Evolutionary conservation across 768 basidiomycete genomes (phyloP).

Genomic region (Roridomyces roridus): DNA sequence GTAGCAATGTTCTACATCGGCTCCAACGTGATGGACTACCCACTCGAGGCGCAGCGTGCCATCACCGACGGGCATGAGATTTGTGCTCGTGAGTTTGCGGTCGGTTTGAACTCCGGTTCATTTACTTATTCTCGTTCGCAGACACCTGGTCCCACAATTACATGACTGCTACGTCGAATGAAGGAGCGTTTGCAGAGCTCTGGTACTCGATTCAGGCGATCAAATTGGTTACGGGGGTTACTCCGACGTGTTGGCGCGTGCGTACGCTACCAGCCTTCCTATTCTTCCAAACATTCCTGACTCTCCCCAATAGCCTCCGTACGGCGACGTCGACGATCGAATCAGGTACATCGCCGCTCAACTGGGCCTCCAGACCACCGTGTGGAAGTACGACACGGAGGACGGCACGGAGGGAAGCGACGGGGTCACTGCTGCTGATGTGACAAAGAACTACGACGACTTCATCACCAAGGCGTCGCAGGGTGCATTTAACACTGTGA

Average conservation of each 20-base stretch:
- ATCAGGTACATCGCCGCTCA: constrained; percentile 21
- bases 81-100: constrained; percentile 62
- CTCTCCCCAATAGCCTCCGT: constrained; percentile 4
- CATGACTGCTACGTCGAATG: constrained; percentile 65
- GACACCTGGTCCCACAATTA: constrained; percentile 64
- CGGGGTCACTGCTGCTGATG: neutral
- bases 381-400: constrained; percentile 66
- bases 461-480: constrained; percentile 4
- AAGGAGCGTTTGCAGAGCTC: constrained; percentile 77
- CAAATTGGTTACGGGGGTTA: constrained; percentile 60
- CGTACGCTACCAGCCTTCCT: too few relatives aligned
- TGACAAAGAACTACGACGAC: constrained; percentile 4
- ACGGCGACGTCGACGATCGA: constrained; percentile 24
- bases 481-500: constrained; percentile 10
- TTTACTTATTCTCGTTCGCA: constrained; percentile 17
- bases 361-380: constrained; percentile 52
- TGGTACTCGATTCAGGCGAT: constrained; percentile 72
- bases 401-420: constrained; percentile 40
- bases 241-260: constrained; percentile 63
- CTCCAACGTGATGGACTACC: constrained; percentile 61
- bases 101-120: too few relatives aligned
- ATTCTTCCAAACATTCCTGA: neutral
- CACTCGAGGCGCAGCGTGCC: constrained; percentile 59
- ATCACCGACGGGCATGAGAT: constrained; percentile 63
- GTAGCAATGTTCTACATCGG: constrained; percentile 69